phyloP scores from a whole-genome alignment of 768 basidiomycete genomes.

The Pleurotus tuber-regium region DNA sequence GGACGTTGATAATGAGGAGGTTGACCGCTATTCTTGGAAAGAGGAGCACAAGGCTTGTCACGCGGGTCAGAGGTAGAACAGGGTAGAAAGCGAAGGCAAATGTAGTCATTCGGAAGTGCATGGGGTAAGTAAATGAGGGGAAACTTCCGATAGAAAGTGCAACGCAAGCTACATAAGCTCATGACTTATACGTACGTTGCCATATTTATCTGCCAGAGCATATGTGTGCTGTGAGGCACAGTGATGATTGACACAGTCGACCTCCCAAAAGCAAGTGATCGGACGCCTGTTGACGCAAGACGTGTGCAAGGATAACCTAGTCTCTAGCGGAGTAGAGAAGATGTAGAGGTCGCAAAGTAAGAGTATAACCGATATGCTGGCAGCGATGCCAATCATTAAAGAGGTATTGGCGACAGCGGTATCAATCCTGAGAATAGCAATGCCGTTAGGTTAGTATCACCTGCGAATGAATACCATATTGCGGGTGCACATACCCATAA shows the following conservation, averaged over 20 bases:
- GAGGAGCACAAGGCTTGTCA: background rate
- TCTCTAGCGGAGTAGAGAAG: background rate
- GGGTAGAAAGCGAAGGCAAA: background rate
- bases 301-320: slow-evolving; percentile 8
- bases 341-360: background rate
- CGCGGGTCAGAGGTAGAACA: background rate
- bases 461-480: slow-evolving; percentile 7
- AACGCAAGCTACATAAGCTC: background rate
- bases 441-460: slow-evolving; percentile 12
- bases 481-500: slow-evolving; percentile 74
- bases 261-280: background rate
- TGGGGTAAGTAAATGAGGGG: background rate
- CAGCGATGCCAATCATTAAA: background rate
- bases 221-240: slow-evolving; percentile 1
- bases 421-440: slow-evolving; percentile 35
- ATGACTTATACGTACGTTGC: background rate
- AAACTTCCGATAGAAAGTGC: slow-evolving; percentile 2
- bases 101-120: slow-evolving; percentile 2
- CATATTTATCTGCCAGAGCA: background rate
- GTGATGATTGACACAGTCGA: slow-evolving; percentile 3
- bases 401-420: slow-evolving; percentile 4
- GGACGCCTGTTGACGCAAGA: slow-evolving; percentile 11
- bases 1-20: background rate
- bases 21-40: background rate
- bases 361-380: slow-evolving; percentile 1